These are phyloP conservation scores for Boletus rex-veris DNA, from an alignment of 768 basidiomycete genomes.

Conservation along the genomic window DNA sequence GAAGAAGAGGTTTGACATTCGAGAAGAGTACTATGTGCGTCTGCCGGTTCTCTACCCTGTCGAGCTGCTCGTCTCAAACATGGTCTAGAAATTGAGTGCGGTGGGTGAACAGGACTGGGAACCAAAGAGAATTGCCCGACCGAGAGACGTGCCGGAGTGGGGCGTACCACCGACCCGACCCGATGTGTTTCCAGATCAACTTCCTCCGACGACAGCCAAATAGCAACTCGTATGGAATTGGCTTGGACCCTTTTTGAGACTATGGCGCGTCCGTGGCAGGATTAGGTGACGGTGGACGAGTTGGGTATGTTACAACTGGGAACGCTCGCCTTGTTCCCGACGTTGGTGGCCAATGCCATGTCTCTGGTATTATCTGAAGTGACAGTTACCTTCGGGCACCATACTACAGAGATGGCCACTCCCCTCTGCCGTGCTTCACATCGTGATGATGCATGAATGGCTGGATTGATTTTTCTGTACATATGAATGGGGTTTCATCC, in stretches of 20 bases:
- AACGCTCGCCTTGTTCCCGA: no score
- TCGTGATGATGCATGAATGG: no score
- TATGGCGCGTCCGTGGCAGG: no score
- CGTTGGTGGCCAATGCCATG: neutral
- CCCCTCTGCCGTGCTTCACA: neutral
- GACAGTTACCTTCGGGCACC: neutral
- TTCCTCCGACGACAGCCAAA: neutral
- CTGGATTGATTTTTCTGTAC: no score
- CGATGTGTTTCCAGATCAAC: constrained; percentile 24
- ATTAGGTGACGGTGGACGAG: neutral
- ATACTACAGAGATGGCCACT: no score
- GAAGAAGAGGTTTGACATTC: constrained; percentile 83
- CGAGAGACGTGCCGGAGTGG: constrained; percentile 91
- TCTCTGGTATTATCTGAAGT: neutral
- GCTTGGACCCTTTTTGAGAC: no score
- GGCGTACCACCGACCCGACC: constrained; percentile 66
- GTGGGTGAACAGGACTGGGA: constrained; percentile 76
- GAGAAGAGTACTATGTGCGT: constrained; percentile 96
- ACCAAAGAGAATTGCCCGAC: constrained; percentile 76
- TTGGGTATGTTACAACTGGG: neutral
- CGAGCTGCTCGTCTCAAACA: neutral
- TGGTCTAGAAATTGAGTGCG: constrained; percentile 54
- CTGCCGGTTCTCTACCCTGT: neutral
- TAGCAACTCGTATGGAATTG: no score
- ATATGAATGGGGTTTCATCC: no score